Evolutionary conservation across 257 asterid species (phyloP).

Genomic region (Jacaranda copaia): DNA sequence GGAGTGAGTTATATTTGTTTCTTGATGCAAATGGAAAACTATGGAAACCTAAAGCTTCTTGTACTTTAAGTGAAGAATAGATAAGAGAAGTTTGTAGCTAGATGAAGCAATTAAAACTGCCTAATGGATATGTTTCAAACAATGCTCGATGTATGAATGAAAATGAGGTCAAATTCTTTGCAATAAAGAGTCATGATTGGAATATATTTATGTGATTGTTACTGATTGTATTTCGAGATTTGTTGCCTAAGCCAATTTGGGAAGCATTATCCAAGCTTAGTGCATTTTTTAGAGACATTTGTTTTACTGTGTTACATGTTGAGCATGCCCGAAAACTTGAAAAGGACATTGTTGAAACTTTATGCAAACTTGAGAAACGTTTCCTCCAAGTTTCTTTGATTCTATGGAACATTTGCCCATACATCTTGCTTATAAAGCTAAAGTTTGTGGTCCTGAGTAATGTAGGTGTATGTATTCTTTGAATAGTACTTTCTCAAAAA

Average conservation of each 20-base stretch:
- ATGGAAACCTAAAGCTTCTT: background rate
- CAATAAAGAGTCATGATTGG: conserved; percentile 8
- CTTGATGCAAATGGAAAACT: background rate
- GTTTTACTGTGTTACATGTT: background rate
- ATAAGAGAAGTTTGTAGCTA: background rate
- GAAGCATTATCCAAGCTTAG: no score
- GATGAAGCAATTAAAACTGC: background rate
- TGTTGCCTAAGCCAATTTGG: no score
- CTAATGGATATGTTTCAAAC: conserved; percentile 4
- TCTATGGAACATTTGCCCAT: background rate
- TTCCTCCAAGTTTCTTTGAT: background rate
- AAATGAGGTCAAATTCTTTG: background rate
- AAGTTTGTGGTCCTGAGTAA: background rate
- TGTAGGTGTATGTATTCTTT: background rate
- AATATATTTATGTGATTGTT: background rate
- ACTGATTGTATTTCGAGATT: conserved; percentile 9
- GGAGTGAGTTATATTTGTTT: no score
- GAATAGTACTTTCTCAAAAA: background rate
- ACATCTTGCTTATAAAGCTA: background rate
- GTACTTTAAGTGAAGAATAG: background rate
- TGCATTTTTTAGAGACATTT: background rate
- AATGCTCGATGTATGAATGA: conserved; percentile 16
- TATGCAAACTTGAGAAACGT: conserved; percentile 2
- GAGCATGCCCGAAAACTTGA: background rate
- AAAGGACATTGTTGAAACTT: background rate